Percentiles rank a stretch among this genome's conserved stretches.
Evolutionary conservation across 805 yeast genomes (phyloP).

Genomic region (Yamadazyma ubonensis): DNA sequence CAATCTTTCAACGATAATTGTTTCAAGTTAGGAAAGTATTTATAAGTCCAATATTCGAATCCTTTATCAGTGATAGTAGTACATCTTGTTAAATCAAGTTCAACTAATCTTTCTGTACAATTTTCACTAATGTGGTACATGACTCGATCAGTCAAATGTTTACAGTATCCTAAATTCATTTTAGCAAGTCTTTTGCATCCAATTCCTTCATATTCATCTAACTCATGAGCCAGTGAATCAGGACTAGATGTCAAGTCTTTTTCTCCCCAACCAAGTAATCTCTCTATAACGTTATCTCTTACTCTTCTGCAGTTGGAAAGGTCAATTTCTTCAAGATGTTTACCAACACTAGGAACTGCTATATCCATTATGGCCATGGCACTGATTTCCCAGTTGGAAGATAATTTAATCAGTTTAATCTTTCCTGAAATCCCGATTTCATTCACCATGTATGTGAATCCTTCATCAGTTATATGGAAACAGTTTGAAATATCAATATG

Average conservation of each 20-base stretch:
- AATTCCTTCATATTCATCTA: slow-evolving; percentile 22
- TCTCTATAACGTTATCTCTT: slow-evolving; percentile 65
- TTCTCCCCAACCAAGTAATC: slow-evolving; percentile 58
- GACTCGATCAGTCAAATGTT: slow-evolving; percentile 66
- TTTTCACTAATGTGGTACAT: slow-evolving; percentile 62
- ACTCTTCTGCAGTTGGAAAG: slow-evolving; percentile 73
- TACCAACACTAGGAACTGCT: slow-evolving; percentile 63
- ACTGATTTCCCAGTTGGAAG: slow-evolving; percentile 72
- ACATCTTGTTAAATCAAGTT: slow-evolving; percentile 67
- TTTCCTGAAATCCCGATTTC: slow-evolving; percentile 68
- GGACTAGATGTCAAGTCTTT: slow-evolving; percentile 4
- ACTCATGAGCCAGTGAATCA: background rate
- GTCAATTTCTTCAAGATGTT: slow-evolving; percentile 57
- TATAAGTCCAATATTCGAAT: slow-evolving; percentile 61
- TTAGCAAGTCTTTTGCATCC: slow-evolving; percentile 62
- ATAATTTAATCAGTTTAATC: slow-evolving; percentile 56
- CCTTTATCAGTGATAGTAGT: slow-evolving; percentile 78
- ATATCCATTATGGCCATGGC: slow-evolving; percentile 83
- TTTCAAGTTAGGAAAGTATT: slow-evolving; percentile 52
- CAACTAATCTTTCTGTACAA: slow-evolving; percentile 54
- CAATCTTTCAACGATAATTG: slow-evolving; percentile 65
- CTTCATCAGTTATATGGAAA: slow-evolving; percentile 74
- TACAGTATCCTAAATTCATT: slow-evolving; percentile 69
- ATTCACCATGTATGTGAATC: slow-evolving; percentile 67
- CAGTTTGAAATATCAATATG: slow-evolving; percentile 66